phyloP scores from a whole-genome alignment of 1,284 basidiomycete species.

The Mrakiaceae sp. region DNA sequence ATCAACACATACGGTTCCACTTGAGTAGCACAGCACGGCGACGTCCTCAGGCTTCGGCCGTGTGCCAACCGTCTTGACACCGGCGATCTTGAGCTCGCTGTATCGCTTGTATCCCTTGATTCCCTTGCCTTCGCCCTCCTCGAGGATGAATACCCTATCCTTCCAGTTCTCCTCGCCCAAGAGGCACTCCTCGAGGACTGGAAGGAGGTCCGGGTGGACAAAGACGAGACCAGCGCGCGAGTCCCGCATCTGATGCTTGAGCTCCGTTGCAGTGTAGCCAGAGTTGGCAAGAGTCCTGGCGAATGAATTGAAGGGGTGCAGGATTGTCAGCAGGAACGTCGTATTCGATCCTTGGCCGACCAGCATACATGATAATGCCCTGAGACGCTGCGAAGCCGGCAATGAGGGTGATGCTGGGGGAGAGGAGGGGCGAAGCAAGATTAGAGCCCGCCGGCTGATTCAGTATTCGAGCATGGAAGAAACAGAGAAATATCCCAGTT shows the following conservation, averaged over 20 bases:
- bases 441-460: neutral
- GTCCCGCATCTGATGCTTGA: conserved; percentile 26
- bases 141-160: neutral
- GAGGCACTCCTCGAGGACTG: conserved; percentile 26
- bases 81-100: neutral
- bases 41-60: conserved; percentile 40
- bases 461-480: too few relatives aligned
- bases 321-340: too few relatives aligned
- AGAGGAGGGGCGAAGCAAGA: neutral
- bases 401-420: neutral
- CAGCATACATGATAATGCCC: too few relatives aligned
- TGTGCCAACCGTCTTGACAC: neutral
- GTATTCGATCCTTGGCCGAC: too few relatives aligned
- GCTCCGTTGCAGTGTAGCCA: conserved; percentile 31
- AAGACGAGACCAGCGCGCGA: conserved; percentile 44
- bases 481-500: too few relatives aligned
- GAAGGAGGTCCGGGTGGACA: conserved; percentile 40
- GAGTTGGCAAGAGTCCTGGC: conserved; percentile 3
- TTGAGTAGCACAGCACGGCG: conserved; percentile 46
- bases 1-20: conserved; percentile 39
- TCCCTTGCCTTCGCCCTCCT: neutral
- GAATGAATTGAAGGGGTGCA: too few relatives aligned
- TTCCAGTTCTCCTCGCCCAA: neutral
- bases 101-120: neutral
- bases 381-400: too few relatives aligned